Evolutionary conservation across 305 asterid genomes (phyloP), one percentile per base, ranked within the genome.

Genomic region (Solanum hybrid): DNA sequence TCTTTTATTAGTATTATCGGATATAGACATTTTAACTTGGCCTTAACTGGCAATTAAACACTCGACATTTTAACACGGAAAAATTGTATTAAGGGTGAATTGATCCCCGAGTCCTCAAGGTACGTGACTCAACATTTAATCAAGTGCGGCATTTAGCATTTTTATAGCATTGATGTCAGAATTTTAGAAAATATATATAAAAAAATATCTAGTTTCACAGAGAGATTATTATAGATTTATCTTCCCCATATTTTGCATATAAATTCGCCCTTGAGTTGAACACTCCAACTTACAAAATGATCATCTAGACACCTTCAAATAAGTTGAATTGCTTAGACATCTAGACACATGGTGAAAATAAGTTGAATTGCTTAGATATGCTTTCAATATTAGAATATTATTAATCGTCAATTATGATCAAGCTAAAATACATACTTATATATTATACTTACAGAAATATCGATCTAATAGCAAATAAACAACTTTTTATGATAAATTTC

Each of bases 11-110:
- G 10, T 60, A 20, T 60, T 60, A 20, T 60, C 0, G 24, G 24
- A 0, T 56, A 17, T 17, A 56, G 69, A 20, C 2, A 60, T 60
- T 60, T 20, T 69, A 69, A 24, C 1, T 69, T 24, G 0, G 2
- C 1, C 4, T 24, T 1, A 1, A 69, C 0, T 69, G 1, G 9
- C 0, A n/a, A 10, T 17, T 56, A 17, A 56, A 2, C 66, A 56
- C 24, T 56, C 0, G 1, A 56, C 0, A 56, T 56, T 56, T 56
- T 56, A 56, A 56, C 1, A 56, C 3, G 4, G 0, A 56, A 56
- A 56, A 56, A 56, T 0, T 56, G 10, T 56, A 56, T 6, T 56
- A 17, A 6, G n/a, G 10, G 69, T 56, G 24, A 56, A 56, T 56
- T 2, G 69, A 56, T 56, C 24, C 66, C 10, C 10, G 10, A 56